Evolutionary conservation across 768 basidiomycete species (phyloP), one percentile per base, ranked within the genome.

Genomic region (Dictyophora rubrovolvata): DNA sequence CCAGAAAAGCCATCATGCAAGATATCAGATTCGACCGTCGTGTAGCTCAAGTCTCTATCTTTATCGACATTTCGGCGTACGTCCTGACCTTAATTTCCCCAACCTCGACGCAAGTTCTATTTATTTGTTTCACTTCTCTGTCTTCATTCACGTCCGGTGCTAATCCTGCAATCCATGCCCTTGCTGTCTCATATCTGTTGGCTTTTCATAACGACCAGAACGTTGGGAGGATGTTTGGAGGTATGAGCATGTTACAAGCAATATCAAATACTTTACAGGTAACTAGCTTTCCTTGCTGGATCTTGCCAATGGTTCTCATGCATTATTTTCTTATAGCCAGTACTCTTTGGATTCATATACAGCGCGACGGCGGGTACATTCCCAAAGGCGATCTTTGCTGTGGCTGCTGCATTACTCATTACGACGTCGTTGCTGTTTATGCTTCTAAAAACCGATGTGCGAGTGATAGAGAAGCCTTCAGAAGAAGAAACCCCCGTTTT

Each of bases 1-100:
- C 7, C n/a, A 76, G 76, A 17, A 70, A 71, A 11, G 74, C 79
- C n/a, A 77, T 89, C 36, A 74, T 77, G n/a, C 75, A 77, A 22
- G 87, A 87, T 65, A 73, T 88, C 55, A 72, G 71, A 23, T 89
- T 89, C 62, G 89, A 91, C 70, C 77, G 84, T 20, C 70, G 74
- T n/a, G 75, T 89, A 53, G 78, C 85, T 20, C 79, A 79, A 51
- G 73, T 72, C 35, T 89, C 87, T 0, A 75, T 90, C 49, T 71
- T 81, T 21, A 67, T 87, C 17, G 89, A 90, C 61, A 77, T 85
- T 22, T 62, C 80, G 17, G 85, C 86, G 5, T 81, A 89, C 65
- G 68, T 74, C 3, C 73, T 86, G 35, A 82, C 89, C 14, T 76
- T 81, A 1, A 54, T 85, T 17, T 71, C 75, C 2, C 59, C 14